Conservation (phyloP, 257 asterid species). For the Salvia hispanica region DNA sequence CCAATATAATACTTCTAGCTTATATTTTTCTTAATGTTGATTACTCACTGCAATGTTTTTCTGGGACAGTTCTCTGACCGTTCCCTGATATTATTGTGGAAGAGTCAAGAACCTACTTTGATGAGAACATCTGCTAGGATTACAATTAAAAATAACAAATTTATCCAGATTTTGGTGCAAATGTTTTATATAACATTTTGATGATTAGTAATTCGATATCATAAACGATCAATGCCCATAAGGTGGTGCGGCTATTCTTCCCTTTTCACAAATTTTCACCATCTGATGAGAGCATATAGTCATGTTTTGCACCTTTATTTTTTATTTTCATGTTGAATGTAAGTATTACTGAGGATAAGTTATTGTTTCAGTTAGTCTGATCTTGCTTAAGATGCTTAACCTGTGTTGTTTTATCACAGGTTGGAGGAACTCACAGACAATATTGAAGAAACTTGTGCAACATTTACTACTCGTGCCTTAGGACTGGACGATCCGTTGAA, state of each 20-base stretch:
- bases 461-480: slow-evolving; percentile 87
- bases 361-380: slow-evolving; percentile 16
- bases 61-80: slow-evolving; percentile 8
- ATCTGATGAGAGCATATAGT: neutral
- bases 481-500: slow-evolving; percentile 66
- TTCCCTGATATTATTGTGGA: neutral
- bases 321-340: neutral
- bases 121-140: neutral
- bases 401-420: slow-evolving; percentile 49
- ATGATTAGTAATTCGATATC: neutral
- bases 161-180: neutral
- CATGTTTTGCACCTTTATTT: neutral
- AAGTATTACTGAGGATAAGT: slow-evolving; percentile 11
- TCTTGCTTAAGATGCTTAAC: slow-evolving; percentile 25
- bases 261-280: neutral
- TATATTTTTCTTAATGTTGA: slow-evolving; percentile 3
- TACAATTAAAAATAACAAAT: neutral
- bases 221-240: slow-evolving; percentile 5
- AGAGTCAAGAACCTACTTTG: neutral
- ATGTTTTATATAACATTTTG: neutral
- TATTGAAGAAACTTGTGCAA: slow-evolving; percentile 92
- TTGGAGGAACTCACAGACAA: slow-evolving; percentile 97
- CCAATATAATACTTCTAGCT: neutral
- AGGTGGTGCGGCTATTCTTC: neutral
- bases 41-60: neutral